Base-by-base conservation (phyloP, 73 alveolate species). In the Tetrahymena borealis region DNA sequence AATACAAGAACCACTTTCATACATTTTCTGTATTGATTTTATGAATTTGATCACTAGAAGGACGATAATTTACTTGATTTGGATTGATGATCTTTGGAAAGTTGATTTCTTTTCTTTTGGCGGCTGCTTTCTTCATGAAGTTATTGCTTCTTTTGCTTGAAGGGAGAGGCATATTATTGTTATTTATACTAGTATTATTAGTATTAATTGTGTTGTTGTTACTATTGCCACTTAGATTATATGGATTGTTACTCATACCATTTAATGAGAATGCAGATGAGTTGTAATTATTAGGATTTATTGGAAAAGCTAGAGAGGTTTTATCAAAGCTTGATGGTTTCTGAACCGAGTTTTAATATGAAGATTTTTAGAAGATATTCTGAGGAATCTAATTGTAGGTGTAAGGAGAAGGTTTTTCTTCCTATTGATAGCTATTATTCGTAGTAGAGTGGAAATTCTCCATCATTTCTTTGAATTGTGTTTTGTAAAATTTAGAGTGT, bases 61-160 rank as follows among this genome's bases (percentile, higher is more conserved):
- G 85, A 60, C 85, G 85, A 60, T 60, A 60, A 60, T 60, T 60
- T 60, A 60, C 85, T 60, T 60, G 85, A 60, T 60, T 60, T 60
- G 85, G 85, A 18, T 60, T 60, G 85, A 60, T 60, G 85, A 60
- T 60, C 85, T 60, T 60, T 60, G 85, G 85, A 35, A 60, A 60
- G 85, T 60, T 60, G 85, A 60, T 60, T 15, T 60, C 85, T 60
- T 60, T 60, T 60, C 85, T 60, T 60, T 60, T 60, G 5, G 85
- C 85, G n/a, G 85, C 85, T 60, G 85, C 85, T 60, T 60, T 32
- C 85, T 60, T 60, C 85, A 60, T 60, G 28, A 60, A 60, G 28
- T 60, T 60, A 60, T 60, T 60, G 85, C 85, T 60, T 28, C 85
- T 60, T 60, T 60, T 60, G 32, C 38, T 60, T 60, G n/a, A 60